A percentile compares a stretch with the other conserved stretches of the same genome.
These are phyloP conservation scores for Plantago major DNA, from an alignment of 257 asterid genomes.

Conservation along the genomic window DNA sequence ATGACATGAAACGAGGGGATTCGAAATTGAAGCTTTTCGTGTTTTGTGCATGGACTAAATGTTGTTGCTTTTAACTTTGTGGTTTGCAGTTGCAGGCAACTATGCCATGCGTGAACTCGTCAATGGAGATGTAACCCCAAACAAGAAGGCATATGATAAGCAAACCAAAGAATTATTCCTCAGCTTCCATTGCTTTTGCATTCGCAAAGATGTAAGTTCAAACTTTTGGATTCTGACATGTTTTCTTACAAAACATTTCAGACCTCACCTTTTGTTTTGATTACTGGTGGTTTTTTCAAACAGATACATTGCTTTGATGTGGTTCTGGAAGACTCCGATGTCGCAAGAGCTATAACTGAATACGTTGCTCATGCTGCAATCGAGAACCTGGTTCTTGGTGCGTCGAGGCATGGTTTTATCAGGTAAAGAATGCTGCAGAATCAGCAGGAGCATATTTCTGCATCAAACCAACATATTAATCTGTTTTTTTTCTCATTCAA, in stretches of 20 bases:
- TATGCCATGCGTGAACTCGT: conserved; percentile 21
- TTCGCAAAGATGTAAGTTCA: conserved; percentile 66
- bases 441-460: too few species aligned
- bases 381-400: conserved; percentile 57
- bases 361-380: conserved; percentile 56
- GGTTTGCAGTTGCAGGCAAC: conserved; percentile 36
- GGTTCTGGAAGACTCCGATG: conserved; percentile 48
- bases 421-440: conserved; percentile 22
- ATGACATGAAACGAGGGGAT: neutral
- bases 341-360: conserved; percentile 41
- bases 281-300: neutral
- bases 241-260: neutral
- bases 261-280: neutral
- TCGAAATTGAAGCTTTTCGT: neutral
- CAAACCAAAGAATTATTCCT: conserved; percentile 55
- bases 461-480: too few species aligned
- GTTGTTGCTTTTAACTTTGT: neutral
- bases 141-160: conserved; percentile 35
- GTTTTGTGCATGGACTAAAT: neutral
- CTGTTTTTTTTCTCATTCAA: too few species aligned
- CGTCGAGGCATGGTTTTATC: conserved; percentile 59
- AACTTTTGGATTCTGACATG: neutral
- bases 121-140: conserved; percentile 24
- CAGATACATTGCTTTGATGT: conserved; percentile 56
- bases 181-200: conserved; percentile 81